Percentiles rank a stretch among this genome's conserved stretches.
Conservation (phyloP, 169 alveolate species). For the Plasmodium berghei region DNA sequence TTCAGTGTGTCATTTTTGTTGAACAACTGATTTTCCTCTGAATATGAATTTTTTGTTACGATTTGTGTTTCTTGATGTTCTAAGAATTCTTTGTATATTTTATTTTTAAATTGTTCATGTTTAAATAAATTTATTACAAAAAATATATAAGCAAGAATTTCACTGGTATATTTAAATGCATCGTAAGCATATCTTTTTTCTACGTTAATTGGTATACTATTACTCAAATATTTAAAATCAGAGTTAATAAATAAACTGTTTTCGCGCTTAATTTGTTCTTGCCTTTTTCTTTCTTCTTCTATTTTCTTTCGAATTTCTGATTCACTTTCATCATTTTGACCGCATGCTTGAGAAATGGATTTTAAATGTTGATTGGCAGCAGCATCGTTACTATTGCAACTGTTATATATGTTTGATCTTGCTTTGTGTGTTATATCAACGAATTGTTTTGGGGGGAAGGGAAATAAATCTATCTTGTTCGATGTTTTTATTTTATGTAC, state of each 20-base stretch:
- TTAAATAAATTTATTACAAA: slow-evolving; percentile 59
- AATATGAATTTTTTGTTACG: not conserved
- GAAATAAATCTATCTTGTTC: slow-evolving; percentile 39
- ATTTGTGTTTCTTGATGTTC: slow-evolving; percentile 9
- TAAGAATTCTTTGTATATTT: slow-evolving; percentile 36
- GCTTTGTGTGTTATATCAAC: slow-evolving; percentile 15
- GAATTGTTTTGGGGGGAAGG: slow-evolving; percentile 1
- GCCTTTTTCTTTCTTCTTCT: slow-evolving; percentile 39
- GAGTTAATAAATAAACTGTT: slow-evolving; percentile 26
- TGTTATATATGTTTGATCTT: slow-evolving; percentile 16
- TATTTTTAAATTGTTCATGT: slow-evolving; percentile 73
- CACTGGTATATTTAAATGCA: slow-evolving; percentile 61
- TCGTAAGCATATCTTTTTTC: slow-evolving; percentile 64
- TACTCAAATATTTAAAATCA: slow-evolving; percentile 51
- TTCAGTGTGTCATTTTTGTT: not conserved
- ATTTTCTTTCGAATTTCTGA: slow-evolving; percentile 46
- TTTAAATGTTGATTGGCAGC: not conserved
- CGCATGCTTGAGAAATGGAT: not conserved
- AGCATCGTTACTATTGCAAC: not conserved
- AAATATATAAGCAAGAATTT: slow-evolving; percentile 41
- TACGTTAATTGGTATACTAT: slow-evolving; percentile 62
- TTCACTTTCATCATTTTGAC: slow-evolving; percentile 43
- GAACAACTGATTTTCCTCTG: not conserved
- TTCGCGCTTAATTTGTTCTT: slow-evolving; percentile 47
- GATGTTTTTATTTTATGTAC: slow-evolving; percentile 27